Evolutionary conservation across 108 stramenopile genomes (phyloP).

Genomic region (Nitzschia putrida): DNA sequence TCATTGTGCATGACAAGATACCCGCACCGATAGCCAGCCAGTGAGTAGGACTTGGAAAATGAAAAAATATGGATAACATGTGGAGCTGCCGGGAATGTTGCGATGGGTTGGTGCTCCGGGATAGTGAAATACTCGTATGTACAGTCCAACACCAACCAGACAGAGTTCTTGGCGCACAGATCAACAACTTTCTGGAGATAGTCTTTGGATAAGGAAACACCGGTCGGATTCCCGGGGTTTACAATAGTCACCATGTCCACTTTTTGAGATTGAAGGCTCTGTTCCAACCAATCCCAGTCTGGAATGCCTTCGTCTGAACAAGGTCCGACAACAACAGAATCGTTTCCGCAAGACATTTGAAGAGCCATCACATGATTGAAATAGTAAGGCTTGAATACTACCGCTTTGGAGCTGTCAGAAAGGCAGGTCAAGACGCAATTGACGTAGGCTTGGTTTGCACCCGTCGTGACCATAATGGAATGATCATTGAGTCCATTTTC

Average conservation of each 20-base stretch:
- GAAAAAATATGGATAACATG: constrained; percentile 89
- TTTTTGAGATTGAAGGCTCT: constrained; percentile 39
- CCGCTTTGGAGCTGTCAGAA: constrained; percentile 43
- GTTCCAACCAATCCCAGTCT: constrained; percentile 56
- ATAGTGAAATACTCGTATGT: constrained; percentile 92
- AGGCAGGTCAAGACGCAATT: constrained; percentile 84
- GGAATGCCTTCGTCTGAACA: constrained; percentile 54
- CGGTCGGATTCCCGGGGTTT: constrained; percentile 94
- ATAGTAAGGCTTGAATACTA: constrained; percentile 90
- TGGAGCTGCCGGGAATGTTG: constrained; percentile 54
- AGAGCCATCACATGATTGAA: constrained; percentile 94
- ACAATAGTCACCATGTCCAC: constrained; percentile 86
- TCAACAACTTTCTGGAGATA: constrained; percentile 62
- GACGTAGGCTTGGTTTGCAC: constrained; percentile 93
- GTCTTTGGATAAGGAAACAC: constrained; percentile 61
- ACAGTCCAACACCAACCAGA: constrained; percentile 91
- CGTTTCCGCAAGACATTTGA: constrained; percentile 54
- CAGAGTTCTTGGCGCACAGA: constrained; percentile 62
- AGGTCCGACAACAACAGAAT: constrained; percentile 69
- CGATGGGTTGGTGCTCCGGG: constrained; percentile 32
- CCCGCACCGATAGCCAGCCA: constrained; percentile 94
- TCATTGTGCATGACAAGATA: constrained; percentile 68
- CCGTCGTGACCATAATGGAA: constrained; percentile 89
- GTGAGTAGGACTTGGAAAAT: constrained; percentile 84
- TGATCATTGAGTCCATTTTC: constrained; percentile 70